Conservation (phyloP, 495 filamentous ascomycete species). For the Penicillium macrosclerotiorum region DNA sequence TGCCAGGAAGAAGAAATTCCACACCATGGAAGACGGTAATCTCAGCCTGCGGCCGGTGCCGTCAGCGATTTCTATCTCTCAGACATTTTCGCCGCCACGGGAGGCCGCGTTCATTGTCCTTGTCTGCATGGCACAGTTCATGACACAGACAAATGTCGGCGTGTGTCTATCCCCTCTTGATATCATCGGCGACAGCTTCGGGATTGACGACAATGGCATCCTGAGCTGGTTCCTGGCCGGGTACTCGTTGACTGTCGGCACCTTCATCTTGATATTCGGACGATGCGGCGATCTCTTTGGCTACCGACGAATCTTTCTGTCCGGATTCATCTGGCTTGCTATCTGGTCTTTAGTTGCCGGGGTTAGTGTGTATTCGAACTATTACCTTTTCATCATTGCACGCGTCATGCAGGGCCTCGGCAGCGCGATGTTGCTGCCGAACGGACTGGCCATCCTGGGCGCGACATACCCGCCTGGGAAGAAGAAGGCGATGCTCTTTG, state of each 20-base stretch:
- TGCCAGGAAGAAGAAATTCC: too few species aligned
- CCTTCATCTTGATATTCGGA: constrained; percentile 63
- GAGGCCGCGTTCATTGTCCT: constrained; percentile 26
- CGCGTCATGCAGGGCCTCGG: constrained; percentile 63
- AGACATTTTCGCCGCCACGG: constrained; percentile 21
- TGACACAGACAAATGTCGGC: constrained; percentile 31
- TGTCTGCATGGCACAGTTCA: constrained; percentile 37
- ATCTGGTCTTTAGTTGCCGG: constrained; percentile 58
- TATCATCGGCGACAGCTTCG: constrained; percentile 46
- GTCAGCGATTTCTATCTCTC: constrained; percentile 20
- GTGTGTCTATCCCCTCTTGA: constrained; percentile 36
- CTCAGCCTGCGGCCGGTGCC: constrained; percentile 11
- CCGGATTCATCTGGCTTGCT: constrained; percentile 57
- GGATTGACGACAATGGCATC: constrained; percentile 35
- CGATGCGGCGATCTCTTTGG: constrained; percentile 59
- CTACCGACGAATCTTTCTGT: constrained; percentile 54
- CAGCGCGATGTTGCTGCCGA: constrained; percentile 60
- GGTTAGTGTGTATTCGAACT: constrained; percentile 45
- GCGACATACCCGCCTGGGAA: constrained; percentile 49
- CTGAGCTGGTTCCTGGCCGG: constrained; percentile 56
- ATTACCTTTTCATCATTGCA: constrained; percentile 56
- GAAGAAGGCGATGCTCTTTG: constrained; percentile 63
- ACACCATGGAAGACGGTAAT: neutral
- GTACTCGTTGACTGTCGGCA: constrained; percentile 60
- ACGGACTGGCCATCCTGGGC: constrained; percentile 60